Evolutionary conservation across 2,329 filamentous ascomycete species (phyloP).

Genomic region (Tothia fuscella): DNA sequence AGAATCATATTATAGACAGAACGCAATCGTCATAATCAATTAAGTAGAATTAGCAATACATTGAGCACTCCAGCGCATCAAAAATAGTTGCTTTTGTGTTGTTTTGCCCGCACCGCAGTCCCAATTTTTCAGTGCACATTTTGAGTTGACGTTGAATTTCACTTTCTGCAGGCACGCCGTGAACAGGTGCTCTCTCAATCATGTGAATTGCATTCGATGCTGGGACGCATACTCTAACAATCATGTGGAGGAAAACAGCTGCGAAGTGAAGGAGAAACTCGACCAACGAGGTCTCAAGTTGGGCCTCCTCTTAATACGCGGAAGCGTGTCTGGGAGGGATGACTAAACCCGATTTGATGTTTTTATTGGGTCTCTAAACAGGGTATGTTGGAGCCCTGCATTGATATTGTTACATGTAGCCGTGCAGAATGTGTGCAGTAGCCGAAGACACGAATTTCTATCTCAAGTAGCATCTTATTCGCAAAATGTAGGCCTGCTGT

Average conservation of each 20-base stretch:
- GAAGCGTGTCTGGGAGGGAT: too few species aligned
- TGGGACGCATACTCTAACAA: constrained; percentile 2
- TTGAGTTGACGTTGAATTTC: constrained; percentile 19
- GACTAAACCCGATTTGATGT: too few species aligned
- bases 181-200: constrained; percentile 13
- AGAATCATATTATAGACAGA: constrained; percentile 1
- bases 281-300: too few species aligned
- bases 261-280: constrained; percentile 8
- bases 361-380: too few species aligned
- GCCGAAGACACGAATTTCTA: too few species aligned
- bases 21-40: not conserved
- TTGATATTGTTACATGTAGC: too few species aligned
- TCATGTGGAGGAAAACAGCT: constrained; percentile 12
- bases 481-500: too few species aligned
- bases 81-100: constrained; percentile 3
- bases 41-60: constrained; percentile 7
- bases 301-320: too few species aligned
- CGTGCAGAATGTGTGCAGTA: too few species aligned
- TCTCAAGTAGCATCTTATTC: too few species aligned
- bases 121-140: not conserved
- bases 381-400: too few species aligned
- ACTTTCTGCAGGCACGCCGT: constrained; percentile 15
- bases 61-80: not conserved
- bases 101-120: constrained; percentile 1
- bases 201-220: constrained; percentile 15